A percentile compares a stretch with the other conserved stretches of the same genome.
Evolutionary conservation across 164 flowering plant genomes (phyloP).

Genomic region (Magnolia officinalis): DNA sequence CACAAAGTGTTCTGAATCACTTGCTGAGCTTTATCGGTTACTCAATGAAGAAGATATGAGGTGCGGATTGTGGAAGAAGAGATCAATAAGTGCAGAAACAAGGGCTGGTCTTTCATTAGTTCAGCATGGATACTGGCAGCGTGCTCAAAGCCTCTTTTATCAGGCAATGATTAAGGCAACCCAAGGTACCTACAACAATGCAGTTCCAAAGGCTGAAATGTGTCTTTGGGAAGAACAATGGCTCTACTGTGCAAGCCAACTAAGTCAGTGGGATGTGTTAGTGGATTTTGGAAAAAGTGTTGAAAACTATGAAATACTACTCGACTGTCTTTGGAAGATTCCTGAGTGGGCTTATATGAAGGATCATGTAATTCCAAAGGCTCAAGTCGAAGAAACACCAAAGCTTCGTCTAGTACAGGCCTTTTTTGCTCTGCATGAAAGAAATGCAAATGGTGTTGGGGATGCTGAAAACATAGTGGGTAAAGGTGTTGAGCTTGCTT

Average conservation of each 20-base stretch:
- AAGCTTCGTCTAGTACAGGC: constrained; percentile 77
- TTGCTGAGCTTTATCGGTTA: constrained; percentile 94
- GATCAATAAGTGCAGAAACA: constrained; percentile 88
- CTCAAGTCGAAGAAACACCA: constrained; percentile 89
- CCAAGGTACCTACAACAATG: constrained; percentile 96
- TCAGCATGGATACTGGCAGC: constrained; percentile 99
- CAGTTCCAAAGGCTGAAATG: constrained; percentile 99
- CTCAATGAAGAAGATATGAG: constrained; percentile 99
- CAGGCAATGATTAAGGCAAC: constrained; percentile 98
- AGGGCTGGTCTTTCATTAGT: constrained; percentile 91
- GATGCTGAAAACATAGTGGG: constrained; percentile 88
- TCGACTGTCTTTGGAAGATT: constrained; percentile 84
- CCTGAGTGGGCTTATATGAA: constrained; percentile 90
- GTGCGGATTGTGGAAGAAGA: constrained; percentile 94
- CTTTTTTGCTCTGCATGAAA: constrained; percentile 86
- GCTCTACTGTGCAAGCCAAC: constrained; percentile 86
- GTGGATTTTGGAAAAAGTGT: constrained; percentile 77
- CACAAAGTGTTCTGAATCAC: constrained; percentile 85
- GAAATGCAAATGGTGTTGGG: constrained; percentile 68
- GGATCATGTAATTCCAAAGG: constrained; percentile 80
- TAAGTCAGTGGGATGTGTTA: constrained; percentile 91
- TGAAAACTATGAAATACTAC: constrained; percentile 80
- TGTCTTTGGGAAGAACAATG: constrained; percentile 99
- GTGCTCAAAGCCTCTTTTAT: constrained; percentile 90
- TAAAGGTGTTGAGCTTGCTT: constrained; percentile 85